Evolutionary conservation across 768 basidiomycete species (phyloP).

Genomic region (Lactarius indigo): DNA sequence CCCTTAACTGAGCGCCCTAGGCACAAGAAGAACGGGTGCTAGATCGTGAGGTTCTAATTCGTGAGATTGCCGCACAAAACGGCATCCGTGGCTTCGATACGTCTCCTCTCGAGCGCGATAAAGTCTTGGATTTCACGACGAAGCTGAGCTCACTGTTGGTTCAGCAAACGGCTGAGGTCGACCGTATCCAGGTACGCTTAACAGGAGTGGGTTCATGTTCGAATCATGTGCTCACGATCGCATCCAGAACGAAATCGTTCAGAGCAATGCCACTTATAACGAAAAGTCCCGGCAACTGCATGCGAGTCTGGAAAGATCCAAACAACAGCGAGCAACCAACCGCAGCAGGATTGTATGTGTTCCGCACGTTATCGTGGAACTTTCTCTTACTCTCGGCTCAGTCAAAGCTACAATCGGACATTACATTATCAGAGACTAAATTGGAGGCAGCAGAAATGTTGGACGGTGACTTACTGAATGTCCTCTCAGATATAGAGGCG

Average conservation of each 20-base stretch:
- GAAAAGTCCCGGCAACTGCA: slow-evolving; percentile 54
- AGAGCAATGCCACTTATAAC: slow-evolving; percentile 64
- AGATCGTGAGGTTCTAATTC: slow-evolving; percentile 72
- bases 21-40: slow-evolving; percentile 66
- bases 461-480: slow-evolving; percentile 48
- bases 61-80: slow-evolving; percentile 61
- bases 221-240: background rate
- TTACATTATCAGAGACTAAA: slow-evolving; percentile 48
- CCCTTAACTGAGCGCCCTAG: slow-evolving; percentile 36
- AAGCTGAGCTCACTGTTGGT: slow-evolving; percentile 60
- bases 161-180: slow-evolving; percentile 58
- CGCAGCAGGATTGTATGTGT: slow-evolving; percentile 56
- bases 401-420: slow-evolving; percentile 40
- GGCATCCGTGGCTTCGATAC: slow-evolving; percentile 72
- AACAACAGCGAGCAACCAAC: slow-evolving; percentile 48
- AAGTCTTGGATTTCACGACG: slow-evolving; percentile 70
- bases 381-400: slow-evolving; percentile 13
- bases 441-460: slow-evolving; percentile 57
- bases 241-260: slow-evolving; percentile 48
- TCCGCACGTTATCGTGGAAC: background rate
- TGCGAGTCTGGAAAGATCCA: slow-evolving; percentile 50
- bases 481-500: slow-evolving; percentile 65
- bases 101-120: slow-evolving; percentile 63
- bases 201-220: background rate
- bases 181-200: slow-evolving; percentile 58